A percentile compares a stretch with the other conserved stretches of the same genome.
These are phyloP conservation scores for Willaertia magna DNA, from an alignment of 208 protist genomes.

Conservation along the genomic window DNA sequence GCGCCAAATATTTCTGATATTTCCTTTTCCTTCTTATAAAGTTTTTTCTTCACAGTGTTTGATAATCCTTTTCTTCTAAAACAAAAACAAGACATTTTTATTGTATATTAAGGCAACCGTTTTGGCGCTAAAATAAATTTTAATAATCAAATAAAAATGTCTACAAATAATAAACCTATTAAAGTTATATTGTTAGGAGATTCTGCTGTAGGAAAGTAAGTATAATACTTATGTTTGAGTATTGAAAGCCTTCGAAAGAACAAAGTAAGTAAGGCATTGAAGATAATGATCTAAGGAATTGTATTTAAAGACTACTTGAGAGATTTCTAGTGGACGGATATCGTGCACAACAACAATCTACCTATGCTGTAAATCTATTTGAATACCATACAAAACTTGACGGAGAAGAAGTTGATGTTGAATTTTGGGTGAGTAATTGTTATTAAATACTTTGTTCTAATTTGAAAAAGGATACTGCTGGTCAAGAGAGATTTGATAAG, in stretches of 20 bases:
- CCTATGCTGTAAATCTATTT: slow-evolving; percentile 77
- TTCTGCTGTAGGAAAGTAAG: slow-evolving; percentile 83
- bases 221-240: slow-evolving; percentile 20
- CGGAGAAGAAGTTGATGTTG: slow-evolving; percentile 55
- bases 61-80: too few species aligned
- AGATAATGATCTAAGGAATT: too few species aligned
- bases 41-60: too few species aligned
- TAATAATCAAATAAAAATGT: slow-evolving; percentile 41
- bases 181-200: slow-evolving; percentile 87
- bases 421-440: slow-evolving; percentile 43
- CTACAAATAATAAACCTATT: slow-evolving; percentile 54
- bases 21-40: too few species aligned
- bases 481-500: slow-evolving; percentile 72
- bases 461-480: slow-evolving; percentile 70
- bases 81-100: too few species aligned
- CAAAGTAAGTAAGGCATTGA: too few species aligned
- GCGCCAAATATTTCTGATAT: too few species aligned
- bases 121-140: too few species aligned
- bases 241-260: not conserved
- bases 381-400: slow-evolving; percentile 46
- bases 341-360: slow-evolving; percentile 67
- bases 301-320: slow-evolving; percentile 54
- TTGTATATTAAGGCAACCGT: too few species aligned
- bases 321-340: slow-evolving; percentile 82
- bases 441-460: not conserved